Base-by-base conservation (phyloP, 1,139 yeast genomes). In the Zygosaccharomyces sapae region DNA sequence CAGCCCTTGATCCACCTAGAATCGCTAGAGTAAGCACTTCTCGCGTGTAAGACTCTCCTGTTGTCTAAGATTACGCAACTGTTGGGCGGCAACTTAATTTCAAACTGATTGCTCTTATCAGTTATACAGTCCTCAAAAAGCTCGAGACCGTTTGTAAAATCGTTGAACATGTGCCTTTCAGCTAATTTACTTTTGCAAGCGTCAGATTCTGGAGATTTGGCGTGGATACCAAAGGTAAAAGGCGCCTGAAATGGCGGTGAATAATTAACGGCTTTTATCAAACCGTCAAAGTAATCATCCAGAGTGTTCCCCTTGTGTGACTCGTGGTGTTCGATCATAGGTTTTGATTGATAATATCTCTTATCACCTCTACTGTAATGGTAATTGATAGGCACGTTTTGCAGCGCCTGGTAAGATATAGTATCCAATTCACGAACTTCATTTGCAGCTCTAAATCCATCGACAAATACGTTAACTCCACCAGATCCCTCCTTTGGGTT, bases 191-290 rank as follows among this genome's bases (percentile, higher is more conserved):
- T 66, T 9, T 66, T 67, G 22, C 63, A 57, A 1, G 67, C 58
- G 12, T 57, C 48, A 2, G 44, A 48, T 5, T 61, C 57, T 4
- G 62, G 57, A 20, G 64, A 55, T 40, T 68, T 66, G 40, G 65
- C 66, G 29, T 72, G 69, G 22, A 77, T 70, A 20, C 81, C 81
- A 52, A 69, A 65, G 51, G 83, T 88, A 52, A 81, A 77, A 0
- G 94, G 94, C 0, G 88, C 94, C 61, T 86, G 95, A 70, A 85
- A 86, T 9, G 94, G 94, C 1, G 95, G 95, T 1, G 94, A 80
- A 62, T 86, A 86, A 59, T 84, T 85, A 31, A 85, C 77, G 44
- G 76, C 81, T 52, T 76, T 76, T 48, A 84, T 77, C 35, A 63
- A 62, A 6, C 71, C 70, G 42, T 70, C 52, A 45, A 57, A 68